Percentiles rank a stretch among this genome's conserved stretches.
phyloP scores from a whole-genome alignment of 2,329 filamentous ascomycete species.

The Hypoxylon sp. region DNA sequence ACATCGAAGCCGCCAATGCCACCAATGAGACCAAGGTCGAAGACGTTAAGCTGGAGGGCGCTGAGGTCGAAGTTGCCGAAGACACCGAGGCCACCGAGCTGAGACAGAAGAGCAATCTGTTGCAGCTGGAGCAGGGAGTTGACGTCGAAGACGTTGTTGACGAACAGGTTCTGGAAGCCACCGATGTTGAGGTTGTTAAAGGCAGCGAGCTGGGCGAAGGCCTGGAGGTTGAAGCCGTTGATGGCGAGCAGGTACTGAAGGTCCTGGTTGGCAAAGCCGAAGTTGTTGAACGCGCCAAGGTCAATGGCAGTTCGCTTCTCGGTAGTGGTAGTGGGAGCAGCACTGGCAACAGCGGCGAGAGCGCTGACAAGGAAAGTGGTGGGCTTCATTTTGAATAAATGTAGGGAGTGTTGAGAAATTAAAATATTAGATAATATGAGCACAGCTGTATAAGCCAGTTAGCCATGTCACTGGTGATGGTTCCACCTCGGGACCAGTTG shows the following conservation, averaged over 20 bases:
- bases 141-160: conserved; percentile 64
- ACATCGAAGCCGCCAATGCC: conserved; percentile 56
- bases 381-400: conserved; percentile 65
- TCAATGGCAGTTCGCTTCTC: conserved; percentile 53
- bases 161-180: conserved; percentile 58
- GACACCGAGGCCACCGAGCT: conserved; percentile 59
- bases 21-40: conserved; percentile 60
- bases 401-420: conserved; percentile 49
- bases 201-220: conserved; percentile 56
- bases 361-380: conserved; percentile 62
- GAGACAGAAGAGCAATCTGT: conserved; percentile 52
- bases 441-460: conserved; percentile 60
- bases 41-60: conserved; percentile 60
- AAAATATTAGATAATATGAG: conserved; percentile 59
- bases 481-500: background rate
- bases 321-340: conserved; percentile 57
- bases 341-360: conserved; percentile 62
- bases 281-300: conserved; percentile 55
- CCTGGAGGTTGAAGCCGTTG: conserved; percentile 53
- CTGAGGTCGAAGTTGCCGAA: conserved; percentile 64
- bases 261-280: conserved; percentile 56
- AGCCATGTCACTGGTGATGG: conserved; percentile 29
- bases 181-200: conserved; percentile 56
- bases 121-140: conserved; percentile 62
- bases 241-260: conserved; percentile 56